phyloP scores from a whole-genome alignment of 768 basidiomycete genomes.

The Kwoniella heveanensis region DNA sequence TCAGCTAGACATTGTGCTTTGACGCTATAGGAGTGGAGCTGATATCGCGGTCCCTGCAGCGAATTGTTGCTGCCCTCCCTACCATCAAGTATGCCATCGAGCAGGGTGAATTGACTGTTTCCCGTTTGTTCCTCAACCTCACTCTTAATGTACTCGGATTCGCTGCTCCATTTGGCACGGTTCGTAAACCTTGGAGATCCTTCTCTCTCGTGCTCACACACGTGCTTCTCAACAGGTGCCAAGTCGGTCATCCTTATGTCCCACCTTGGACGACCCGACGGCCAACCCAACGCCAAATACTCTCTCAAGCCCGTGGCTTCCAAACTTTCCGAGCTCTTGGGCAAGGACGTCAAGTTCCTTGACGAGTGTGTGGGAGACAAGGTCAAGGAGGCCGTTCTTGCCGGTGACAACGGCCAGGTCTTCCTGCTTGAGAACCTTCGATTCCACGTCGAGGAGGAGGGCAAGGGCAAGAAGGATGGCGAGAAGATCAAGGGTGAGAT shows the following conservation, averaged over 20 bases:
- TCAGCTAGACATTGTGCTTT: background rate
- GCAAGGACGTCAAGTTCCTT: constrained; percentile 75
- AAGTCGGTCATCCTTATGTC: constrained; percentile 90
- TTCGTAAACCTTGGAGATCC: background rate
- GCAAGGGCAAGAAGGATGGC: constrained; percentile 86
- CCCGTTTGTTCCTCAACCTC: background rate
- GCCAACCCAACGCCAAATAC: constrained; percentile 83
- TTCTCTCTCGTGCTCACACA: constrained; percentile 2
- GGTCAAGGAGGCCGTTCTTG: constrained; percentile 74
- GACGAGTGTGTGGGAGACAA: constrained; percentile 82
- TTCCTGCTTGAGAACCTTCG: constrained; percentile 95
- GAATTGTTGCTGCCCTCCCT: constrained; percentile 93
- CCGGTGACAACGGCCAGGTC: constrained; percentile 64
- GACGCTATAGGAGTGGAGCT: too few relatives aligned
- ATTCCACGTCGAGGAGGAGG: constrained; percentile 98
- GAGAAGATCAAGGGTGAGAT: constrained; percentile 82
- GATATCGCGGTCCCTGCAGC: constrained; percentile 60
- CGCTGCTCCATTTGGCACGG: background rate
- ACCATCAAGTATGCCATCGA: constrained; percentile 92
- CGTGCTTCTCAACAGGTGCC: constrained; percentile 57
- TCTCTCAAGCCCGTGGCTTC: constrained; percentile 80
- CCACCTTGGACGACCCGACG: constrained; percentile 95
- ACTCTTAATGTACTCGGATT: too few relatives aligned
- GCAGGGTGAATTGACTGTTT: constrained; percentile 62
- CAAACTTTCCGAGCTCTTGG: constrained; percentile 75